These are phyloP conservation scores for Solanum piurae DNA, from an alignment of 257 asterid species.

Conservation along the genomic window DNA sequence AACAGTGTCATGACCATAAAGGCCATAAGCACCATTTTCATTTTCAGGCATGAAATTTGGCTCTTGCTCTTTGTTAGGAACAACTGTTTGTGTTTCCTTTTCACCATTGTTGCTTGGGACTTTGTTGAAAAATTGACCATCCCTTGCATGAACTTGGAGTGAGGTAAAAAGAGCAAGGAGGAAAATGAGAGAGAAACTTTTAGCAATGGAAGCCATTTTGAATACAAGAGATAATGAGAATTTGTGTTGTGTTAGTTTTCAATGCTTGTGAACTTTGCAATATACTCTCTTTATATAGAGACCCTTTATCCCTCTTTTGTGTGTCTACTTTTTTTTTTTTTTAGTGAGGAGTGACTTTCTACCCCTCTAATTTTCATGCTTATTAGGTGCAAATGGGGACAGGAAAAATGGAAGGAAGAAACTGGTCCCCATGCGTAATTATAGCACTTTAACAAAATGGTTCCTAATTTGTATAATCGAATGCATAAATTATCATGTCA, in stretches of 20 bases:
- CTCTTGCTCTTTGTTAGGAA: slow-evolving; percentile 25
- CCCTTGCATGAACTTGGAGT: slow-evolving; percentile 50
- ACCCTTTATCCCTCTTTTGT: not conserved
- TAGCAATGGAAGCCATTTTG: slow-evolving; percentile 46
- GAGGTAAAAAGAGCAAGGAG: slow-evolving; percentile 28
- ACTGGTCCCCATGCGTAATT: slow-evolving; percentile 15
- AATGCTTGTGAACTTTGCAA: slow-evolving; percentile 1
- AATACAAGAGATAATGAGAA: not conserved
- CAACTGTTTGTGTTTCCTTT: not conserved
- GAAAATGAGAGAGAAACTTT: slow-evolving; percentile 32
- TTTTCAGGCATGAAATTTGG: slow-evolving; percentile 51
- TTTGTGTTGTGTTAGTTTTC: not conserved
- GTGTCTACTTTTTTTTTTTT: not conserved
- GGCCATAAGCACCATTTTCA: slow-evolving; percentile 55
- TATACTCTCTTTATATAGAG: slow-evolving; percentile 39
- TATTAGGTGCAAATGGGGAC: slow-evolving; percentile 39
- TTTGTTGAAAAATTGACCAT: slow-evolving; percentile 73
- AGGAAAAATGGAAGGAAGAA: slow-evolving; percentile 12
- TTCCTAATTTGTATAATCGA: not conserved
- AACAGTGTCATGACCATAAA: slow-evolving; percentile 64
- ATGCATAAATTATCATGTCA: not conserved
- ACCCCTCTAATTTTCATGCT: slow-evolving; percentile 10
- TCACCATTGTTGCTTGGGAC: slow-evolving; percentile 28
- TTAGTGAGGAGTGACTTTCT: not conserved
- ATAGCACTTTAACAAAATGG: slow-evolving; percentile 4